phyloP scores from a whole-genome alignment of 768 basidiomycete species.

The Lactarius hengduanensis region DNA sequence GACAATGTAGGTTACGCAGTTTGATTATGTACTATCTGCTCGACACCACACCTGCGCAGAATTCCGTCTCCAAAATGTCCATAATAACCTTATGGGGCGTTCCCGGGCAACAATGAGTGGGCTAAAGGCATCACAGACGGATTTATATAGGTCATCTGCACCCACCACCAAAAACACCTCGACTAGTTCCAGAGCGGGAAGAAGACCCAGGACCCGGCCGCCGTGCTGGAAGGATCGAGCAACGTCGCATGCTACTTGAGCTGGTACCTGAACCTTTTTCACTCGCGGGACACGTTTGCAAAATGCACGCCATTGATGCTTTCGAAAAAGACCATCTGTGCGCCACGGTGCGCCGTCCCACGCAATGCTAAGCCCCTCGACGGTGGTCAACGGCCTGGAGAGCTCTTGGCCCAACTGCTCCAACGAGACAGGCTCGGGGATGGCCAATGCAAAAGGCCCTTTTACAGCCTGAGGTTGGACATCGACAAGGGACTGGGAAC shows the following conservation, averaged over 20 bases:
- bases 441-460: background rate
- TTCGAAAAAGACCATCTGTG: background rate
- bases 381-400: background rate
- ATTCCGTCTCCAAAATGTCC: no score
- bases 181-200: conserved; percentile 4
- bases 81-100: background rate
- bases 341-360: background rate
- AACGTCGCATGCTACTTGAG: background rate
- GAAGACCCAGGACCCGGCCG: background rate
- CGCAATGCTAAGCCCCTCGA: background rate
- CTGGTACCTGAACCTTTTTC: background rate
- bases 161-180: background rate
- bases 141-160: background rate
- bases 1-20: no score
- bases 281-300: background rate
- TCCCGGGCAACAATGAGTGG: background rate
- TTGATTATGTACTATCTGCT: no score
- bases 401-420: background rate
- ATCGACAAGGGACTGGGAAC: background rate
- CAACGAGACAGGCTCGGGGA: background rate
- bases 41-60: no score
- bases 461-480: background rate
- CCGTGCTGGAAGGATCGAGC: background rate
- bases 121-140: background rate
- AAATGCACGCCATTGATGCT: background rate